Conservation (phyloP, 148 eudicot species). For the Cornus suecica region DNA sequence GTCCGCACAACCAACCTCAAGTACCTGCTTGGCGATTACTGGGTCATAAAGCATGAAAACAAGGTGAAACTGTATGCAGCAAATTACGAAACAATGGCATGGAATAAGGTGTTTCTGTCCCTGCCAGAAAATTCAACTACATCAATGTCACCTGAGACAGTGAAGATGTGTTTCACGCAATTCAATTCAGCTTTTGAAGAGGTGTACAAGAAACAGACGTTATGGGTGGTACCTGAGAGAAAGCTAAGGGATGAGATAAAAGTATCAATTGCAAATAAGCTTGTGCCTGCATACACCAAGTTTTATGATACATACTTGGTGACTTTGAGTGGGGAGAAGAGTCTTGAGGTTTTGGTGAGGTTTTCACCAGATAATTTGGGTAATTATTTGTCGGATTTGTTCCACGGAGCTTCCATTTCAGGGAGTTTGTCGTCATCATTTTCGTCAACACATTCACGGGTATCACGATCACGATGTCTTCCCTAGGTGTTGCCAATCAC, state of each 20-base stretch:
- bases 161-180: conserved; percentile 14
- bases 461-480: neutral
- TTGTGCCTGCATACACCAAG: conserved; percentile 25
- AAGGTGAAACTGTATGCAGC: conserved; percentile 21
- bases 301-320: conserved; percentile 23
- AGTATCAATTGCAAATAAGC: conserved; percentile 27
- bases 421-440: conserved; percentile 6
- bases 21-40: conserved; percentile 26
- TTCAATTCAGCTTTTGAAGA: conserved; percentile 27
- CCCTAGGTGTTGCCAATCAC: neutral
- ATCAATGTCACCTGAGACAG: conserved; percentile 3
- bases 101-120: conserved; percentile 20
- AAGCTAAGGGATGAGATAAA: conserved; percentile 34
- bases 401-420: conserved; percentile 9
- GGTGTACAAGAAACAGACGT: conserved; percentile 24
- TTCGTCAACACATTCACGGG: neutral
- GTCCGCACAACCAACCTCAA: conserved; percentile 17
- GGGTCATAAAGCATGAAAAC: conserved; percentile 20
- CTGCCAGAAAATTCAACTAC: conserved; percentile 9
- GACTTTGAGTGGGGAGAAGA: conserved; percentile 14
- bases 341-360: conserved; percentile 21
- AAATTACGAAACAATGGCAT: conserved; percentile 23
- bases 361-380: conserved; percentile 32
- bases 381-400: conserved; percentile 38
- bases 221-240: conserved; percentile 28